Conservation (phyloP, 495 filamentous ascomycete genomes). For the Copromyces sp. region DNA sequence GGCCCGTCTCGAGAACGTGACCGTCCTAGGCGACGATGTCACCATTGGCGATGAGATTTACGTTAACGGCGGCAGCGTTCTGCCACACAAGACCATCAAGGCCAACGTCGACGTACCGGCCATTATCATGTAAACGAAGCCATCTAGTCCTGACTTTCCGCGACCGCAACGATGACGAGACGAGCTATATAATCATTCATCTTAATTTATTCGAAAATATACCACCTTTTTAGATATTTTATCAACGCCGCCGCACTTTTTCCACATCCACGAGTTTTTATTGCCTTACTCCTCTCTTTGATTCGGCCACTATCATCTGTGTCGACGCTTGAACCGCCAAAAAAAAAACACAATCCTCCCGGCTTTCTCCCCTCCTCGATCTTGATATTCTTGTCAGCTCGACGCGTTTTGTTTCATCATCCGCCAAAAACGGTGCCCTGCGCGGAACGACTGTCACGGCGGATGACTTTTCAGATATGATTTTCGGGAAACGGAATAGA, state of each 20-base stretch:
- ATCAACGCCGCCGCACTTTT: not conserved
- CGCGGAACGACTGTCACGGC: not conserved
- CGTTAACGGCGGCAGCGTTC: constrained; percentile 91
- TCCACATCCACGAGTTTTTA: not conserved
- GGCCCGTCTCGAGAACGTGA: constrained; percentile 96
- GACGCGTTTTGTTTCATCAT: not conserved
- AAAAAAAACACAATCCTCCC: not conserved
- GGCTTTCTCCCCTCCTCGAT: not conserved
- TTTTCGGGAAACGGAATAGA: not conserved
- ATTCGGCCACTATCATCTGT: not conserved
- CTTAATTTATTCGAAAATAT: not conserved
- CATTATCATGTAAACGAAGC: constrained; percentile 64
- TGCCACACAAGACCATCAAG: constrained; percentile 99
- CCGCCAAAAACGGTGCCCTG: not conserved
- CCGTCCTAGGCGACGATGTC: constrained; percentile 96
- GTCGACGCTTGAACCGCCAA: not conserved
- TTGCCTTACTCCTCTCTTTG: not conserved
- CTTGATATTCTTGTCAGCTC: not conserved
- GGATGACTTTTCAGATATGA: not conserved
- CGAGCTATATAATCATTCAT: not conserved
- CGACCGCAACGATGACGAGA: not conserved
- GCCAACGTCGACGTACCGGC: constrained; percentile 87
- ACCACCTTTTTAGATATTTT: not conserved
- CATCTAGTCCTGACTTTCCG: not conserved
- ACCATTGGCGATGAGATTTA: constrained; percentile 98